A percentile compares a stretch with the other conserved stretches of the same genome.
Evolutionary conservation across 129 eudicot species (phyloP).

Genomic region (Glebionis coronaria): DNA sequence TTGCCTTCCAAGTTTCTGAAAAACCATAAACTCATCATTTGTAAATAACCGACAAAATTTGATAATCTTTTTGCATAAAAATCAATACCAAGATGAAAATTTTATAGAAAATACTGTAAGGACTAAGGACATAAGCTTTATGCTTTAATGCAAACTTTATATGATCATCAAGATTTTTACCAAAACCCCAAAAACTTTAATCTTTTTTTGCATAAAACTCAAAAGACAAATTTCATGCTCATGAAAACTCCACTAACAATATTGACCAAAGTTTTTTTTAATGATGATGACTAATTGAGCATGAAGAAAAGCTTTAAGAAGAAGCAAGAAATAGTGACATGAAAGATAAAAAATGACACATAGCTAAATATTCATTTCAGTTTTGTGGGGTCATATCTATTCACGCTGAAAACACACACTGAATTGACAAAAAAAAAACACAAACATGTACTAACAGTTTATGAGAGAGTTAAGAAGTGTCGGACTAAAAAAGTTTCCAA

Average conservation of each 20-base stretch:
- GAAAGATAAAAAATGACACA: slow-evolving; percentile 30
- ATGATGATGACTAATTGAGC: slow-evolving; percentile 15
- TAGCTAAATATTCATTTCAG: slow-evolving; percentile 20
- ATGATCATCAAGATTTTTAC: too few relatives aligned
- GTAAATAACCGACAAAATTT: slow-evolving; percentile 4
- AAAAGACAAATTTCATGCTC: slow-evolving; percentile 22
- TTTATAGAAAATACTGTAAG: too few relatives aligned
- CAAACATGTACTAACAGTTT: neutral
- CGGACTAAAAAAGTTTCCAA: slow-evolving; percentile 32
- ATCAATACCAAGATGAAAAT: neutral
- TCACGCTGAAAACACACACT: slow-evolving; percentile 18
- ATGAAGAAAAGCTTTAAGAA: slow-evolving; percentile 17
- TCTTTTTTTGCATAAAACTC: slow-evolving; percentile 6
- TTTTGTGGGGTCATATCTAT: slow-evolving; percentile 30
- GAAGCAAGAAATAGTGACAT: slow-evolving; percentile 26
- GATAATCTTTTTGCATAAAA: neutral
- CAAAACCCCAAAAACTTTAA: neutral
- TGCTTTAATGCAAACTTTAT: too few relatives aligned
- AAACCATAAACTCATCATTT: slow-evolving; percentile 18
- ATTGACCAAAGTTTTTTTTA: neutral
- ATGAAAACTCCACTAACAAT: slow-evolving; percentile 29
- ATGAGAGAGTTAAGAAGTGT: slow-evolving; percentile 35
- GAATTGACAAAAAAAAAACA: slow-evolving; percentile 15
- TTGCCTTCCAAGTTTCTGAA: slow-evolving; percentile 26
- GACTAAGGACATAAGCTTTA: too few relatives aligned